Percentiles rank a stretch among this genome's conserved stretches.
phyloP scores from a whole-genome alignment of 768 basidiomycete species.

The Lyophyllum atratum region DNA sequence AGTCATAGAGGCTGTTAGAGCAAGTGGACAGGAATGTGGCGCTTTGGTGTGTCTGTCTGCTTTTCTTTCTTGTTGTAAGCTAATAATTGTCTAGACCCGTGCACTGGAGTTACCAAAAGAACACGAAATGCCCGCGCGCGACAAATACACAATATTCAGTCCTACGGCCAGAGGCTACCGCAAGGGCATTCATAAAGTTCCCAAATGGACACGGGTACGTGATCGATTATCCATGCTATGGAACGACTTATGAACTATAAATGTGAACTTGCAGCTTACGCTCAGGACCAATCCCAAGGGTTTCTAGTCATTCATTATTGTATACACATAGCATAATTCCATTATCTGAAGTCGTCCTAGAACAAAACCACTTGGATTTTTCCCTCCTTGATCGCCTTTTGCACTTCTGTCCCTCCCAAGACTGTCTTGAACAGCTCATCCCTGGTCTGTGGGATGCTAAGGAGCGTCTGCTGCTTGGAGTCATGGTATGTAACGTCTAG shows the following conservation, averaged over 20 bases:
- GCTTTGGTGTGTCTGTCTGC: constrained; percentile 62
- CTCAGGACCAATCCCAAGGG: constrained; percentile 88
- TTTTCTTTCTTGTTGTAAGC: neutral
- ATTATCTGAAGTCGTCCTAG: constrained; percentile 32
- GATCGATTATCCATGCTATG: neutral
- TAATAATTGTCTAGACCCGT: constrained; percentile 44
- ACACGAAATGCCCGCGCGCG: constrained; percentile 86
- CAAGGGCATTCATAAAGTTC: constrained; percentile 95
- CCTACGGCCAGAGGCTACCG: constrained; percentile 73
- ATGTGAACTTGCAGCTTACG: constrained; percentile 60
- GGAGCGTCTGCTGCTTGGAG: constrained; percentile 69
- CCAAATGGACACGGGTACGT: constrained; percentile 93
- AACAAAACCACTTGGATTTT: constrained; percentile 83
- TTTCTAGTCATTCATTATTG: constrained; percentile 54
- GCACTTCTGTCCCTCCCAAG: constrained; percentile 60
- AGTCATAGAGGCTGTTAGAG: constrained; percentile 85
- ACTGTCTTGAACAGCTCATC: constrained; percentile 80
- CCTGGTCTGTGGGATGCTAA: constrained; percentile 85
- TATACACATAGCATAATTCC: constrained; percentile 12
- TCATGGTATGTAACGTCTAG: constrained; percentile 77
- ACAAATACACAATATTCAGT: constrained; percentile 95
- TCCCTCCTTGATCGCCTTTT: constrained; percentile 66
- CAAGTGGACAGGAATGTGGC: constrained; percentile 77
- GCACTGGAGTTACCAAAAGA: constrained; percentile 90
- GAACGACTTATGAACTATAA: neutral